Base-by-base conservation (phyloP, 2,329 filamentous ascomycete species). In the Alternaria gansuensis region DNA sequence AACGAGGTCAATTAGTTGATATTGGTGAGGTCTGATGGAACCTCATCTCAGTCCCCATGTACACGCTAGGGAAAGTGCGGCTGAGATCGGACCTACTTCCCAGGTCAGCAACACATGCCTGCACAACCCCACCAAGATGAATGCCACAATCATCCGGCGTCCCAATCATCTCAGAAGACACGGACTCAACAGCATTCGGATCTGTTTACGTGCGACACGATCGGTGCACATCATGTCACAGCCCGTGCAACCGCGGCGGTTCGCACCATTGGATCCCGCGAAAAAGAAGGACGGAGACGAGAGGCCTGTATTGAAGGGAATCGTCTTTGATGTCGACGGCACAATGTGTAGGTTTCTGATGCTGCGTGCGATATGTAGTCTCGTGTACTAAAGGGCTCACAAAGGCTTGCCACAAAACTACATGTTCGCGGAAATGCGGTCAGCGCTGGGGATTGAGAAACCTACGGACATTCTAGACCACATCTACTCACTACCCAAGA, bases 311-410 rank as follows among this genome's bases (percentile, higher is more conserved):
- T 70, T 89, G 56, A 82, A 82, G 68, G 87, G 87, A 2, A 83
- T 89, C 26, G 82, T 98, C 13, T 98, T 98, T 78, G 94, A 99
- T 79, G 91, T 99, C 63, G 94, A 99, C 77, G 94, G 94, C 3
- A 99, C 94, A 24, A 79, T 98, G 60, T 97, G 93, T 96, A 79
- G 80, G 88, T 82, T 21, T 11, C 14, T 21, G 3, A 28, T 21
- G 1, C 8, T 39, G 2, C n/a, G n/a, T 21, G 21, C 4, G n/a
- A 33, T 11, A 5, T 11, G 13, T 26, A 10, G 28, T 33, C 1
- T 45, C 23, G 8, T 17, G 21, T 50, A 34, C 66, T 72, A 17
- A 67, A 26, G 2, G 10, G 11, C 11, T 33, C 69, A 24, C 24
- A 24, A 40, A 82, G 96, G 93, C 75, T 82, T 93, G 57, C 94